phyloP scores from a whole-genome alignment of 2,329 filamentous ascomycete genomes.

The Amauroascus verrucosus region DNA sequence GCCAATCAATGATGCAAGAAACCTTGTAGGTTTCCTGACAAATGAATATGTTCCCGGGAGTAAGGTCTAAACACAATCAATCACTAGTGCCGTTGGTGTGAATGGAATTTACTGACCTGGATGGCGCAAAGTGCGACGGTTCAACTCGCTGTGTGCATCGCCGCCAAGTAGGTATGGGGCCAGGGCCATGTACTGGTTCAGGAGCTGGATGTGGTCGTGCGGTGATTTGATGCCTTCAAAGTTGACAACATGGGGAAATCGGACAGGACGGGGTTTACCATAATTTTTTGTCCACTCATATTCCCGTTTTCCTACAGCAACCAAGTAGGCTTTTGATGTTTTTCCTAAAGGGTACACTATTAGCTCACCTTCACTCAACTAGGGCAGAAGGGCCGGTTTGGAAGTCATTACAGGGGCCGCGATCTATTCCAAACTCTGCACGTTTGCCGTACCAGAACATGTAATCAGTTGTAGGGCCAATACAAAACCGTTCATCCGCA shows the following conservation, averaged over 20 bases:
- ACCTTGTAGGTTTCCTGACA: conserved; percentile 10
- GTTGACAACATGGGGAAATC: conserved; percentile 9
- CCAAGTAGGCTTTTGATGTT: conserved; percentile 5
- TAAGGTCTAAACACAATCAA: conserved; percentile 13
- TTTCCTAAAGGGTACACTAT: no score
- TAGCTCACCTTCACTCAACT: no score
- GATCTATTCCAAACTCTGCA: conserved; percentile 9
- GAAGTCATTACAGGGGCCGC: conserved; percentile 5
- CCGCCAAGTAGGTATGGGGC: conserved; percentile 11
- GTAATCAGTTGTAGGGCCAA: conserved; percentile 15
- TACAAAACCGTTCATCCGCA: conserved; percentile 14
- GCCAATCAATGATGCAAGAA: conserved; percentile 14
- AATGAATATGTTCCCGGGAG: conserved; percentile 11
- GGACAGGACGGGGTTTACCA: conserved; percentile 5
- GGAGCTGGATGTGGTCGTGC: conserved; percentile 9
- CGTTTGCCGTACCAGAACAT: conserved; percentile 16
- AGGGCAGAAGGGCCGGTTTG: no score
- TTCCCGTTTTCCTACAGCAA: conserved; percentile 10
- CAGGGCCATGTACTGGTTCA: conserved; percentile 10
- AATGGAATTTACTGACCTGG: conserved; percentile 9
- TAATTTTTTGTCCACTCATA: conserved; percentile 11
- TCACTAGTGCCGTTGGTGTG: neutral
- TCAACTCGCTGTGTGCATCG: neutral
- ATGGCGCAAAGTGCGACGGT: conserved; percentile 16
- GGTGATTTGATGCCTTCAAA: conserved; percentile 9